These are phyloP conservation scores for Orbilia blumenaviensis DNA, from an alignment of 2,329 filamentous ascomycete genomes.

Conservation along the genomic window DNA sequence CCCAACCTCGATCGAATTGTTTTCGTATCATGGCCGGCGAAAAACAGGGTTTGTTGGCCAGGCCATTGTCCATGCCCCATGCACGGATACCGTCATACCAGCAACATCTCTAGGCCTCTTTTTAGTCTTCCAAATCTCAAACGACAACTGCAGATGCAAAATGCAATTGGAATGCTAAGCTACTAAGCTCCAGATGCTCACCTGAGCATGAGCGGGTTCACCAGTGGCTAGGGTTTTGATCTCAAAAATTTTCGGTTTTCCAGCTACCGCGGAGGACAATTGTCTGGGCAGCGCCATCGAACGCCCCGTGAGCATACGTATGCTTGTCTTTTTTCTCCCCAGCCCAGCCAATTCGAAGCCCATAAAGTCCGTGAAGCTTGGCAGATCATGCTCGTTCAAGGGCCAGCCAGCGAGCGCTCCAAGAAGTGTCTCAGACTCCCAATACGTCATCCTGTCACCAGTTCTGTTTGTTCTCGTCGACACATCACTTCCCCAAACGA, in stretches of 20 bases:
- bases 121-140: too few species aligned
- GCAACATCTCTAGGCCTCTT: not conserved
- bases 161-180: constrained; percentile 24
- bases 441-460: constrained; percentile 40
- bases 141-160: too few species aligned
- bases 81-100: constrained; percentile 44
- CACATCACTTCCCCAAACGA: constrained; percentile 27
- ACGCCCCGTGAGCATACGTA: constrained; percentile 37
- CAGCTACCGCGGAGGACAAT: not conserved
- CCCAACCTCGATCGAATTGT: not conserved
- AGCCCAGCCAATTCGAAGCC: constrained; percentile 1
- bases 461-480: not conserved
- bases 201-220: constrained; percentile 4
- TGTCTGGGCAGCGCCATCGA: constrained; percentile 6
- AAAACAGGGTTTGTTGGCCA: constrained; percentile 43
- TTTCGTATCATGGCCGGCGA: constrained; percentile 2
- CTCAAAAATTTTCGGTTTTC: not conserved
- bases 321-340: not conserved
- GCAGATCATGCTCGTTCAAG: not conserved
- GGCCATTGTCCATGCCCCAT: not conserved
- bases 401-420: not conserved
- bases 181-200: constrained; percentile 11
- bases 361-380: constrained; percentile 3
- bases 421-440: not conserved
- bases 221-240: not conserved